phyloP scores from a whole-genome alignment of 805 yeast genomes.

The Kodamaea restingae region DNA sequence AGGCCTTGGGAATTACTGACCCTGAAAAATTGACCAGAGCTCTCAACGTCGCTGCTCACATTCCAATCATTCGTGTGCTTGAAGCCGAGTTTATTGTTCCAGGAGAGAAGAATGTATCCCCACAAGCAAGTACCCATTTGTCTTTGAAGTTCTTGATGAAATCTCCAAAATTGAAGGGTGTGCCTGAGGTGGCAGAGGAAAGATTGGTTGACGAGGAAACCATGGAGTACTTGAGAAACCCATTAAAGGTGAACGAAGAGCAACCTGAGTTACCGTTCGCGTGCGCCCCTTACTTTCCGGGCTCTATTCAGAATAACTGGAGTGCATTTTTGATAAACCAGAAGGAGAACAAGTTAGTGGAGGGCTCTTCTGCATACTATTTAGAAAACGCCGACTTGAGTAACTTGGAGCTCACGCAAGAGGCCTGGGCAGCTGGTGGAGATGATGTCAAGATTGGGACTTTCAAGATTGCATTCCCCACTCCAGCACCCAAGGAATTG shows the following conservation, averaged over 20 bases:
- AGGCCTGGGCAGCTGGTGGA: constrained; percentile 46
- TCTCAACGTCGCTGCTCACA: constrained; percentile 52
- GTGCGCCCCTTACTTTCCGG: constrained; percentile 76
- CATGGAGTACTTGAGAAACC: constrained; percentile 66
- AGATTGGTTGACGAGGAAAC: constrained; percentile 54
- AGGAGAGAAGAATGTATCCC: constrained; percentile 73
- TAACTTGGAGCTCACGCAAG: constrained; percentile 52
- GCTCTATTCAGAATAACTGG: constrained; percentile 49
- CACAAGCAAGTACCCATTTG: constrained; percentile 64
- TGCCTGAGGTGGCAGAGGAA: constrained; percentile 41
- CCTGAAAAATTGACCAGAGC: constrained; percentile 44
- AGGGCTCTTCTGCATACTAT: constrained; percentile 49
- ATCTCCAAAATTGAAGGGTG: constrained; percentile 65
- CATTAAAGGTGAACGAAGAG: constrained; percentile 57
- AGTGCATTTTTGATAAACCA: constrained; percentile 65
- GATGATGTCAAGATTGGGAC: constrained; percentile 54
- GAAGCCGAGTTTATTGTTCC: constrained; percentile 78
- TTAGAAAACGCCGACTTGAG: constrained; percentile 50
- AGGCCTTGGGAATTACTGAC: constrained; percentile 53
- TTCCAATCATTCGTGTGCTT: constrained; percentile 67
- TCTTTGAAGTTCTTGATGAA: constrained; percentile 70
- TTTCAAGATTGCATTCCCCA: constrained; percentile 66
- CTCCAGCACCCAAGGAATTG: constrained; percentile 71
- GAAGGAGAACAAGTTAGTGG: constrained; percentile 76
- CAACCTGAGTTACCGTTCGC: constrained; percentile 70